Evolutionary conservation across 768 basidiomycete species (phyloP).

Genomic region (Lentinula boryana): DNA sequence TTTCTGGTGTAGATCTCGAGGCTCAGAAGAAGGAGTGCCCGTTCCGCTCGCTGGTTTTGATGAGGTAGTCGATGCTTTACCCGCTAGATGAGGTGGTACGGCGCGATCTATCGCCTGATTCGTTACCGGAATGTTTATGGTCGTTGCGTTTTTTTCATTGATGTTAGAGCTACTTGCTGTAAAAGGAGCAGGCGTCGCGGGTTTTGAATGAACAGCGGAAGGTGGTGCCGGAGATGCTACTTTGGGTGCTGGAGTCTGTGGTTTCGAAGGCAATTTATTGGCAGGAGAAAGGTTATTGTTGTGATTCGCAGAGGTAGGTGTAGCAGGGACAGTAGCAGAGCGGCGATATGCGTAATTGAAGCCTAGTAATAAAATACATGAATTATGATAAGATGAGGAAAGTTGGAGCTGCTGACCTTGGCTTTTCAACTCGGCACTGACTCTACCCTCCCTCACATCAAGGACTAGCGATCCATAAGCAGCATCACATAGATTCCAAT

Average conservation of each 20-base stretch:
- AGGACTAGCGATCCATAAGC: conserved; percentile 86
- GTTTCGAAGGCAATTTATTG: conserved; percentile 13
- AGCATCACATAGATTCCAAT: conserved; percentile 97
- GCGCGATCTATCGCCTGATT: conserved; percentile 26
- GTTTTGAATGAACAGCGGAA: background rate
- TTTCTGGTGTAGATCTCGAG: conserved; percentile 18
- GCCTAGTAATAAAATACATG: conserved; percentile 37
- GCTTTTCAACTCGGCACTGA: conserved; percentile 88
- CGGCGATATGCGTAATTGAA: conserved; percentile 96
- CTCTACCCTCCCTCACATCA: conserved; percentile 86
- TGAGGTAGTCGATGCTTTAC: conserved; percentile 7
- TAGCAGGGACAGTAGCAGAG: conserved; percentile 46
- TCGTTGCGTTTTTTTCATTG: background rate
- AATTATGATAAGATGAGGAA: background rate
- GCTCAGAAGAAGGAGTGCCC: background rate
- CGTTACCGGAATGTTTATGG: conserved; percentile 19
- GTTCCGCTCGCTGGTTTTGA: conserved; percentile 1
- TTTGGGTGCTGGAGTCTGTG: conserved; percentile 26
- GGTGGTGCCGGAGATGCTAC: conserved; percentile 22
- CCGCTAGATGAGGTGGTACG: conserved; percentile 22
- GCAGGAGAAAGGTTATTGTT: conserved; percentile 18
- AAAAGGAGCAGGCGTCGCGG: conserved; percentile 9
- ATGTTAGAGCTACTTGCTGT: conserved; percentile 12
- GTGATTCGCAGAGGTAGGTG: conserved; percentile 28
- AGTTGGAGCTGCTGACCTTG: conserved; percentile 53